These are phyloP conservation scores for Aquilaria malaccensis DNA, from an alignment of 345 rosid species.

Conservation along the genomic window DNA sequence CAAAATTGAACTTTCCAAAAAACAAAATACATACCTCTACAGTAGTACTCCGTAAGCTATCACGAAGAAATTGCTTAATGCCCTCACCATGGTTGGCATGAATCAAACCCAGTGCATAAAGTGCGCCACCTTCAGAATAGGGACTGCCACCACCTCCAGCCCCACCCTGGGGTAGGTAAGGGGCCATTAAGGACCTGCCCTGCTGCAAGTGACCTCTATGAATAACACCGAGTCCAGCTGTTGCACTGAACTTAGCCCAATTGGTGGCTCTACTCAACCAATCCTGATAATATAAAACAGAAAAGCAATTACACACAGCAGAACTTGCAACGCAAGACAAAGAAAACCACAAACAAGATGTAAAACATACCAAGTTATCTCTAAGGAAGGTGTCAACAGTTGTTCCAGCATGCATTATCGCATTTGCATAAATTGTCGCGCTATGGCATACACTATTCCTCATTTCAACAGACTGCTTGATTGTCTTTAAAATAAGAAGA, in stretches of 20 bases:
- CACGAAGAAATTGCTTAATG: constrained; percentile 92
- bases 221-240: constrained; percentile 98
- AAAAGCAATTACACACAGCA: constrained; percentile 10
- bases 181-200: constrained; percentile 97
- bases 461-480: constrained; percentile 98
- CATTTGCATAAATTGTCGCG: constrained; percentile 97
- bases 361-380: constrained; percentile 74
- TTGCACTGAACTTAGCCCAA: constrained; percentile 99
- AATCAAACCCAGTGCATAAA: constrained; percentile 95
- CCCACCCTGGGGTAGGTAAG: constrained; percentile 97
- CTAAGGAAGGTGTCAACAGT: constrained; percentile 97
- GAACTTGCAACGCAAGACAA: constrained; percentile 1
- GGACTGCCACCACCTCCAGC: constrained; percentile 97
- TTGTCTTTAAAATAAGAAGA: constrained; percentile 86
- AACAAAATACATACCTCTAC: constrained; percentile 59
- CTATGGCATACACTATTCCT: constrained; percentile 99
- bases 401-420: constrained; percentile 99
- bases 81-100: constrained; percentile 99
- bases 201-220: constrained; percentile 96
- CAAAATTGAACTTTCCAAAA: too few species aligned
- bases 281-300: constrained; percentile 44
- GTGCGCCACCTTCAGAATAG: constrained; percentile 97
- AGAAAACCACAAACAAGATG: constrained; percentile 4
- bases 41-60: constrained; percentile 76
- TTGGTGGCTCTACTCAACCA: constrained; percentile 99